Conservation (phyloP, 2,329 filamentous ascomycete genomes). For the Calonectria honghensis region DNA sequence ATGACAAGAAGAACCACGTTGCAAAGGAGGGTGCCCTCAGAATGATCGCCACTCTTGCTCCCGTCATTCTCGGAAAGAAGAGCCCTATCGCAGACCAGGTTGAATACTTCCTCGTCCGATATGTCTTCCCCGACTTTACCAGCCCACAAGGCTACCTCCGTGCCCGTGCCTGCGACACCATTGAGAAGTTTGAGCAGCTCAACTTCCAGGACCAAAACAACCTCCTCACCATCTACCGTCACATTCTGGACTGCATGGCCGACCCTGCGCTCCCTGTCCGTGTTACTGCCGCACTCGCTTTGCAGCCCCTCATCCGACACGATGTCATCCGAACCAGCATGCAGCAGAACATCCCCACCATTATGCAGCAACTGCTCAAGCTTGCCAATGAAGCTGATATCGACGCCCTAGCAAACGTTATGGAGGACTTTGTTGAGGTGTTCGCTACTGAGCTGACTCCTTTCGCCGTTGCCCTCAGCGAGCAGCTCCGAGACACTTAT, state of each 20-base stretch:
- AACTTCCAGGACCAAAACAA: conserved; percentile 98
- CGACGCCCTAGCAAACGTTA: conserved; percentile 96
- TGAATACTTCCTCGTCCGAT: conserved; percentile 98
- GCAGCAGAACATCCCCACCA: conserved; percentile 98
- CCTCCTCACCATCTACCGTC: conserved; percentile 95
- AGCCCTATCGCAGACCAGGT: conserved; percentile 98
- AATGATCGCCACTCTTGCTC: conserved; percentile 97
- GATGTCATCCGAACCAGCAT: conserved; percentile 95
- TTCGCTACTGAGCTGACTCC: conserved; percentile 98
- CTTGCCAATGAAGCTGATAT: conserved; percentile 98
- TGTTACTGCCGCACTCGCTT: conserved; percentile 93
- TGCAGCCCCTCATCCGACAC: conserved; percentile 96
- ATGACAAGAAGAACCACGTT: conserved; percentile 92
- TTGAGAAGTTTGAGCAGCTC: conserved; percentile 98
- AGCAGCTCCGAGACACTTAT: conserved; percentile 97
- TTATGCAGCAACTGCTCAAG: conserved; percentile 99
- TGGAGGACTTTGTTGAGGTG: conserved; percentile 99
- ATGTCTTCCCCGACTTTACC: conserved; percentile 98
- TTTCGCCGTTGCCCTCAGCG: conserved; percentile 95
- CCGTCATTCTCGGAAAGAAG: conserved; percentile 97
- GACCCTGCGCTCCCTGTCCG: conserved; percentile 94
- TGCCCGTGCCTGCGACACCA: conserved; percentile 94
- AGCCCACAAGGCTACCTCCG: conserved; percentile 94
- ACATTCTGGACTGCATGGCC: conserved; percentile 97
- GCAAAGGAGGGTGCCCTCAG: conserved; percentile 97